phyloP scores from a whole-genome alignment of 2,329 filamentous ascomycete genomes.

The Fusarium luffae region DNA sequence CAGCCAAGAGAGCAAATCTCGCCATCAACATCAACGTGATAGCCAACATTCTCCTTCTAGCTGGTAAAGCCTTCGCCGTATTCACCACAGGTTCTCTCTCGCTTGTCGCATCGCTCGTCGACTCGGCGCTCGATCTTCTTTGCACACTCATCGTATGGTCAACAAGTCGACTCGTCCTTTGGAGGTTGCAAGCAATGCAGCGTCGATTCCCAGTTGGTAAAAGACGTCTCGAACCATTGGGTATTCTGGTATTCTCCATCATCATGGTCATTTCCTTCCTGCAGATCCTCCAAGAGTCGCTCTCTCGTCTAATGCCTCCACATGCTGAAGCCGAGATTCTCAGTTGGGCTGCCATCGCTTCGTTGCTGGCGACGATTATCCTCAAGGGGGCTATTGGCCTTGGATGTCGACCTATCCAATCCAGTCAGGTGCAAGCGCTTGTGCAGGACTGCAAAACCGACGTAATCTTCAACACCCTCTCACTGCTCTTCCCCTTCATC shows the following conservation, averaged over 20 bases:
- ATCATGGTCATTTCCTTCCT: conserved; percentile 87
- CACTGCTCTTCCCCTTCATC: conserved; percentile 83
- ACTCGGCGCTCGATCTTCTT: conserved; percentile 80
- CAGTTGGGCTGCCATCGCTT: conserved; percentile 48
- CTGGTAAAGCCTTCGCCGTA: conserved; percentile 80
- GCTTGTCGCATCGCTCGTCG: conserved; percentile 79
- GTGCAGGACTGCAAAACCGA: conserved; percentile 66
- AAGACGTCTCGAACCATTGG: conserved; percentile 76
- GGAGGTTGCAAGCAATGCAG: conserved; percentile 59
- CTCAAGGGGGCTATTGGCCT: conserved; percentile 86
- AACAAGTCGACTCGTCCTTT: conserved; percentile 75
- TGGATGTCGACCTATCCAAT: conserved; percentile 84
- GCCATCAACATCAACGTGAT: conserved; percentile 86
- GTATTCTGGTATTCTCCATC: conserved; percentile 80
- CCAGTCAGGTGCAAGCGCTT: conserved; percentile 82
- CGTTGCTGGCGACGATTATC: conserved; percentile 77
- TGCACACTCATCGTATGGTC: conserved; percentile 83
- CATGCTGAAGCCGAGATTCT: conserved; percentile 61
- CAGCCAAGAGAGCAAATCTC: conserved; percentile 50
- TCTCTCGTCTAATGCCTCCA: conserved; percentile 66
- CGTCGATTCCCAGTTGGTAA: conserved; percentile 80
- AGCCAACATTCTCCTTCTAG: conserved; percentile 78
- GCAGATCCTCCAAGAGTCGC: conserved; percentile 77
- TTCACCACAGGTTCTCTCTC: conserved; percentile 82
- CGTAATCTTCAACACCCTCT: conserved; percentile 88